A percentile compares a stretch with the other conserved stretches of the same genome.
These are phyloP conservation scores for Eutypella sp. DNA, from an alignment of 2,329 filamentous ascomycete species.

Conservation along the genomic window DNA sequence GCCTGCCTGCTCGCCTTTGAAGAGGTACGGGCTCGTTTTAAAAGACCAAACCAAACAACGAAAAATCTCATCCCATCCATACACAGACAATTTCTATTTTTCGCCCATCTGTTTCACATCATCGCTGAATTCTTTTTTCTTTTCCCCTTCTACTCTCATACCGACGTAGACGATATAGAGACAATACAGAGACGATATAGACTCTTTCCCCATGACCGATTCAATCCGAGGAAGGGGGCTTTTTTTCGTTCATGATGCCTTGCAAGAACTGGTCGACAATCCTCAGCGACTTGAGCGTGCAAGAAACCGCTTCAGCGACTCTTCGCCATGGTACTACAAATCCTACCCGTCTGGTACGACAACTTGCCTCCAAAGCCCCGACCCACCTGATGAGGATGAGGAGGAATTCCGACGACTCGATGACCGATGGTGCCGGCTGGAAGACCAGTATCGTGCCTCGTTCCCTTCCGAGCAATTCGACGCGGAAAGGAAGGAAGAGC, in stretches of 20 bases:
- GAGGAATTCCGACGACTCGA: neutral
- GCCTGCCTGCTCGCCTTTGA: too few species aligned
- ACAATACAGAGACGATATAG: too few species aligned
- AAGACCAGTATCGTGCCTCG: neutral
- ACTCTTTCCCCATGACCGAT: neutral
- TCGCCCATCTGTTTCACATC: too few species aligned
- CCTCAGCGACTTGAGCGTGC: neutral
- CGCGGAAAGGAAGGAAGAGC: slow-evolving; percentile 1
- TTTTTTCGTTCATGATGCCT: neutral
- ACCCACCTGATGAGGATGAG: neutral
- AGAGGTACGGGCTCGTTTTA: too few species aligned
- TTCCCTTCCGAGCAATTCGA: neutral
- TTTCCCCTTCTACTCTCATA: neutral
- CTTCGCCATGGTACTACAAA: slow-evolving; percentile 3
- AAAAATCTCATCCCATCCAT: too few species aligned
- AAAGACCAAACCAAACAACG: too few species aligned
- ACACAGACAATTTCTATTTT: too few species aligned
- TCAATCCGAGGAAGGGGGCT: neutral
- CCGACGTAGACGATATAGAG: neutral
- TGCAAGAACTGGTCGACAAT: neutral
- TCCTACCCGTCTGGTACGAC: slow-evolving; percentile 2
- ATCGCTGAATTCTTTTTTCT: neutral
- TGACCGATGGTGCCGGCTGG: neutral
- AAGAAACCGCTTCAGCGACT: slow-evolving; percentile 2
- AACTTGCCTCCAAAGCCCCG: neutral